Conservation (phyloP, 2,329 filamentous ascomycete genomes). For the Ophiostoma fasciatum region DNA sequence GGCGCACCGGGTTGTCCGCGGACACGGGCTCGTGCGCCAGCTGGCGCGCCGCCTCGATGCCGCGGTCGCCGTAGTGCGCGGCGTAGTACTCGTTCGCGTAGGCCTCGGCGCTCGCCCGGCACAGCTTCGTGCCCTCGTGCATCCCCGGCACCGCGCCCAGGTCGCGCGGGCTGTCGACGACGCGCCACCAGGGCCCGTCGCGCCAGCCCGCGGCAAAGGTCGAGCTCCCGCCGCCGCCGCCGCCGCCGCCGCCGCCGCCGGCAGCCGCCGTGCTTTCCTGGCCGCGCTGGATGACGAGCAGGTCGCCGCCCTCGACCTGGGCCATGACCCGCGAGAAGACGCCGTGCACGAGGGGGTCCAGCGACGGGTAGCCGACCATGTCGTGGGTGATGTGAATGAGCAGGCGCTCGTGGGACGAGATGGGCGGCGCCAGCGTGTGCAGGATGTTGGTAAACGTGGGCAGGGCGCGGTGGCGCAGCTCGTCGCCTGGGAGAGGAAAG, state of each 20-base stretch:
- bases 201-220: slow-evolving; percentile 59
- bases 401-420: slow-evolving; percentile 90
- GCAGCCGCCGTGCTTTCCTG: slow-evolving; percentile 55
- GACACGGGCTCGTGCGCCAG: slow-evolving; percentile 65
- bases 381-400: slow-evolving; percentile 97
- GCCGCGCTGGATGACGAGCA: slow-evolving; percentile 86
- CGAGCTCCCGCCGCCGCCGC: background rate
- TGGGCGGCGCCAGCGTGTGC: slow-evolving; percentile 88
- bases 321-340: slow-evolving; percentile 95
- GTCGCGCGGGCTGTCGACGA: slow-evolving; percentile 52
- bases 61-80: slow-evolving; percentile 49
- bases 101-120: slow-evolving; percentile 73
- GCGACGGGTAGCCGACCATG: slow-evolving; percentile 80
- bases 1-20: slow-evolving; percentile 79
- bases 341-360: slow-evolving; percentile 81
- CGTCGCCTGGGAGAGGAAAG: slow-evolving; percentile 48
- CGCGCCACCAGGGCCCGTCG: slow-evolving; percentile 94
- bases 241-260: slow-evolving; percentile 23
- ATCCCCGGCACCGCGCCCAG: slow-evolving; percentile 68
- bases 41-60: slow-evolving; percentile 64
- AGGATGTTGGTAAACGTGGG: slow-evolving; percentile 92
- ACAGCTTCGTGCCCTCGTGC: slow-evolving; percentile 80
- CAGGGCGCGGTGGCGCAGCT: slow-evolving; percentile 70
- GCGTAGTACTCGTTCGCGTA: slow-evolving; percentile 79
- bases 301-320: slow-evolving; percentile 94